Base-by-base conservation (phyloP, 163 green algal species). In the Botryococcus braunii region DNA sequence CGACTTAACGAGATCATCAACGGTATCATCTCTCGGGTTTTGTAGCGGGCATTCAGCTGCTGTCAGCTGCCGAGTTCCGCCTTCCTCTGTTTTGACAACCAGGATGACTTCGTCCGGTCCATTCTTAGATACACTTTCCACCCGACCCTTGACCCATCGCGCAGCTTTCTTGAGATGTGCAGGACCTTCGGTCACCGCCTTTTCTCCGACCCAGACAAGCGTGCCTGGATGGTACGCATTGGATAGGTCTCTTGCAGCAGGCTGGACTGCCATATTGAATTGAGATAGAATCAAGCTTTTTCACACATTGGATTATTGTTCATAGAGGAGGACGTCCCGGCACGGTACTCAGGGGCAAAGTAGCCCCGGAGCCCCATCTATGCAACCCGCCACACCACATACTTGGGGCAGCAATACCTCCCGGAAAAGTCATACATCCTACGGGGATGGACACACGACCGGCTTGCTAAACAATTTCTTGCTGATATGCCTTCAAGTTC, bases 21-120 rank as follows among this genome's bases (percentile, higher is more conserved):
- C 69, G 7, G 75, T 82, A 71, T 88, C 82, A 56, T 88, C 82
- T 7, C 80, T 64, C 57, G 83, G 77, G 46, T 86, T 88, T 52
- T 83, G 77, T 34, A 78, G 39, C 8, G 70, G 74, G 29, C 56
- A 69, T 23, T 77, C 62, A 7, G 8, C 27, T 1, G 60, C n/a
- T 11, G 36, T 5, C n/a, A 59, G 37, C 35, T 34, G 9, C 40
- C 50, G 40, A 7, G 37, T 60, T 1, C 50, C 46, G 17, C 65
- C 65, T 52, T 70, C 66, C 40, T 77, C 72, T 65, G 72, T 77
- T n/a, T 68, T 34, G 4, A 77, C 62, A 36, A 59, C 62, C 39
- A 68, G 27, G 5, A 59, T 23, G 5, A 35, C 32, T 35, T 69
- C 31, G 23, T 34, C 63, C 9, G n/a, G 43, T 49, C 47, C 46